These are phyloP conservation scores for Puccinia hordei DNA, from an alignment of 1,284 basidiomycete species.

Conservation along the genomic window DNA sequence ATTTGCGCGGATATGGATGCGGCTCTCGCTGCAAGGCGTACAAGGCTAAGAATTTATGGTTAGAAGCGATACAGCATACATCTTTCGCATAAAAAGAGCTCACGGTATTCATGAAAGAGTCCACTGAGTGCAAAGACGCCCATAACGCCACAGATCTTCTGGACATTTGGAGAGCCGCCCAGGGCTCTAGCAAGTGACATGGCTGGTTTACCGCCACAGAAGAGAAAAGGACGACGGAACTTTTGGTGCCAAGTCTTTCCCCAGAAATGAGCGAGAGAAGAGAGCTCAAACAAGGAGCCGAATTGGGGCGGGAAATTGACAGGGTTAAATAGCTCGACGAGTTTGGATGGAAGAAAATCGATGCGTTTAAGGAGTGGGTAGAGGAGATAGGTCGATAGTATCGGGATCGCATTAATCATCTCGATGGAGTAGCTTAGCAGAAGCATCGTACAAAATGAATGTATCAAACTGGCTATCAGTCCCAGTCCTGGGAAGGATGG, in stretches of 20 bases:
- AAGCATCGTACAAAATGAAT: slow-evolving; percentile 13
- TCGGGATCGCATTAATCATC: neutral
- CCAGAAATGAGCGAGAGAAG: slow-evolving; percentile 37
- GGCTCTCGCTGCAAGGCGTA: slow-evolving; percentile 7
- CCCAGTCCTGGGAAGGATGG: slow-evolving; percentile 28
- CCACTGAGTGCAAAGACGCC: slow-evolving; percentile 38
- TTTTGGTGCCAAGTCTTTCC: slow-evolving; percentile 40
- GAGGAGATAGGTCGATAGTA: neutral
- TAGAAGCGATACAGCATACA: neutral
- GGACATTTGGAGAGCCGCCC: neutral
- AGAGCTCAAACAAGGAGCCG: slow-evolving; percentile 5
- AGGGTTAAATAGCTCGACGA: neutral
- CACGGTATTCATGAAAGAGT: slow-evolving; percentile 39
- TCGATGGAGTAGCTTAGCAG: neutral
- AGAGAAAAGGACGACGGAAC: slow-evolving; percentile 17
- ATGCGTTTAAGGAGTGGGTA: neutral
- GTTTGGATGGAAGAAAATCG: neutral
- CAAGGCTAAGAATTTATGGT: neutral
- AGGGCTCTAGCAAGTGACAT: slow-evolving; percentile 1
- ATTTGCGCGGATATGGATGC: slow-evolving; percentile 12
- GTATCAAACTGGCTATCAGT: neutral
- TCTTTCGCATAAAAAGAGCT: neutral
- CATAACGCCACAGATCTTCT: slow-evolving; percentile 14
- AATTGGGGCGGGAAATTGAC: slow-evolving; percentile 9
- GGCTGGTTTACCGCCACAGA: slow-evolving; percentile 31